These are phyloP conservation scores for Kernera saxatilis DNA, from an alignment of 345 rosid species.

Conservation along the genomic window DNA sequence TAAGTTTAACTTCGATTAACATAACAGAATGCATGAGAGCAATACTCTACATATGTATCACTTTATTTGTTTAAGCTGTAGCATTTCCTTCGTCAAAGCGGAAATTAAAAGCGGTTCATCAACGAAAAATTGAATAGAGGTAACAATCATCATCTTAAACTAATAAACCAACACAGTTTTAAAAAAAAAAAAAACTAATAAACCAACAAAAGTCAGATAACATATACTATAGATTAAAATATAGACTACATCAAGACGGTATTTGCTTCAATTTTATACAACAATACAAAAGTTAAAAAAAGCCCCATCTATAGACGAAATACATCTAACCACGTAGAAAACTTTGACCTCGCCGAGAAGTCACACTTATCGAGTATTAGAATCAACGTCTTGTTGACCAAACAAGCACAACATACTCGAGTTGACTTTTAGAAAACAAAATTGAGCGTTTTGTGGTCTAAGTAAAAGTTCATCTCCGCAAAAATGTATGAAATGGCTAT, in stretches of 20 bases:
- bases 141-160: not conserved
- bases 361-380: not conserved
- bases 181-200: no score
- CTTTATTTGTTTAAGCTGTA: no score
- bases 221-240: not conserved
- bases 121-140: no score
- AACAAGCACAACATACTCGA: not conserved
- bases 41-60: no score
- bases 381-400: slow-evolving; percentile 11
- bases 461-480: not conserved
- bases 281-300: not conserved
- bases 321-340: not conserved
- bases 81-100: not conserved
- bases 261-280: not conserved
- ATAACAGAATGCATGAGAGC: no score
- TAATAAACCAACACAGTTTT: not conserved
- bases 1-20: no score
- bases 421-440: no score
- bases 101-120: not conserved
- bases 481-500: not conserved
- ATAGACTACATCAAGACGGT: not conserved
- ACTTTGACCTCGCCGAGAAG: not conserved
- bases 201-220: not conserved
- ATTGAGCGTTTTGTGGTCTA: no score
- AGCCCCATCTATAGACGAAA: not conserved